Evolutionary conservation across 2,329 filamentous ascomycete species (phyloP).

Genomic region (Akanthomyces uredinophilus): DNA sequence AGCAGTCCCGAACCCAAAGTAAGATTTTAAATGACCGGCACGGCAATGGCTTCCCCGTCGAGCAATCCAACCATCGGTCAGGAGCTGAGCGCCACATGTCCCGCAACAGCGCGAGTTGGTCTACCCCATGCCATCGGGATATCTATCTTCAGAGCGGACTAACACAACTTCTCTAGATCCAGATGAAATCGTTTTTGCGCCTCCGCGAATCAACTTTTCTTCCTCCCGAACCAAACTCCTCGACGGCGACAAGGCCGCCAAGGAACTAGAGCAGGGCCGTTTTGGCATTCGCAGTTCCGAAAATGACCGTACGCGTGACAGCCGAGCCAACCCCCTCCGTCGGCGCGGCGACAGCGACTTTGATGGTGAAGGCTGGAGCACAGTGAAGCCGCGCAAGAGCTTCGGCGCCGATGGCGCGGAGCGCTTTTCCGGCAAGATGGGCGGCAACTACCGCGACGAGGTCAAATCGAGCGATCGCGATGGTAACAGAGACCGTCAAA

Average conservation of each 20-base stretch:
- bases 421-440: constrained; percentile 63
- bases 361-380: constrained; percentile 69
- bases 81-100: constrained; percentile 49
- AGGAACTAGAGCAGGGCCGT: constrained; percentile 53
- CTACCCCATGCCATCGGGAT: constrained; percentile 9
- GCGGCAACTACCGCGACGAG: constrained; percentile 41
- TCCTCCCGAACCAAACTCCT: constrained; percentile 60
- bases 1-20: constrained; percentile 39
- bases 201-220: constrained; percentile 76
- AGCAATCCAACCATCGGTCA: constrained; percentile 47
- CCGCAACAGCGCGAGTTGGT: constrained; percentile 53
- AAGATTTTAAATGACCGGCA: constrained; percentile 41
- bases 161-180: constrained; percentile 41
- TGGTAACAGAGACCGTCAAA: constrained; percentile 40
- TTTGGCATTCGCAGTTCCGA: constrained; percentile 54
- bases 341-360: constrained; percentile 52
- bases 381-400: constrained; percentile 68
- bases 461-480: constrained; percentile 51
- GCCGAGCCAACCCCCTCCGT: constrained; percentile 41
- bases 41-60: constrained; percentile 40
- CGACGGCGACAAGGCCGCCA: constrained; percentile 49
- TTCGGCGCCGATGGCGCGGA: constrained; percentile 68
- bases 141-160: background rate
- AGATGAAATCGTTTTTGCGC: constrained; percentile 82
- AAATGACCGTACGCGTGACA: constrained; percentile 45